Conservation (phyloP, 768 basidiomycete species). For the Amanita muscaria region DNA sequence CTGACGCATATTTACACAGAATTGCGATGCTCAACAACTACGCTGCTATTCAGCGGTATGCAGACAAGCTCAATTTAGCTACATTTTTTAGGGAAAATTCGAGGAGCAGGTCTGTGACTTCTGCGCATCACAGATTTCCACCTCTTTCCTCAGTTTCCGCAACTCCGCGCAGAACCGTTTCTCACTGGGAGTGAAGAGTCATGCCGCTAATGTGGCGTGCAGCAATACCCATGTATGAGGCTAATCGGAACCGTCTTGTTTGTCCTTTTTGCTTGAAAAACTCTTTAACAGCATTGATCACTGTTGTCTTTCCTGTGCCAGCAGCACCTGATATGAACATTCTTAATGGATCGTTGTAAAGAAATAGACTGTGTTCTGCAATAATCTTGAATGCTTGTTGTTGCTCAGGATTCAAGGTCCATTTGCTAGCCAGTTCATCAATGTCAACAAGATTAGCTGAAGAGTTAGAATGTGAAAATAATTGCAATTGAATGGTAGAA, state of each 20-base stretch:
- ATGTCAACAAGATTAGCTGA: constrained; percentile 9
- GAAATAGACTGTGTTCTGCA: constrained; percentile 16
- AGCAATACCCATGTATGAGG: constrained; percentile 31
- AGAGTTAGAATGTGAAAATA: too few relatives aligned
- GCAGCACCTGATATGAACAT: constrained; percentile 32
- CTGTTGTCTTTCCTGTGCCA: constrained; percentile 35
- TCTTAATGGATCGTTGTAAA: constrained; percentile 13
- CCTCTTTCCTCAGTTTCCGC: too few relatives aligned
- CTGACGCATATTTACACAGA: too few relatives aligned
- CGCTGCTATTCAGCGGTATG: too few relatives aligned
- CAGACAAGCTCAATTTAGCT: too few relatives aligned
- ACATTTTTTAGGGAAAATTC: too few relatives aligned
- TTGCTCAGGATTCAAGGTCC: constrained; percentile 27
- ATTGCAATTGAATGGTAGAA: too few relatives aligned
- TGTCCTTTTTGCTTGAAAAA: constrained; percentile 21
- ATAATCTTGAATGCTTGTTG: constrained; percentile 24
- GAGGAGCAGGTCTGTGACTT: too few relatives aligned
- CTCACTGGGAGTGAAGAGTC: constrained; percentile 34
- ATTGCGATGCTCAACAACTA: too few relatives aligned
- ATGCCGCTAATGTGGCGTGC: constrained; percentile 29
- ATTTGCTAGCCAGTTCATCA: constrained; percentile 15
- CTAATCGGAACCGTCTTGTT: constrained; percentile 18
- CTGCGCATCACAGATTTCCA: too few relatives aligned
- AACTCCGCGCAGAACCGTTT: too few relatives aligned
- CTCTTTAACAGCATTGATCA: constrained; percentile 26